A percentile compares a stretch with the other conserved stretches of the same genome.
Evolutionary conservation across 352 stramenopile species (phyloP).

Genomic region (Pythium aphanidermatum): DNA sequence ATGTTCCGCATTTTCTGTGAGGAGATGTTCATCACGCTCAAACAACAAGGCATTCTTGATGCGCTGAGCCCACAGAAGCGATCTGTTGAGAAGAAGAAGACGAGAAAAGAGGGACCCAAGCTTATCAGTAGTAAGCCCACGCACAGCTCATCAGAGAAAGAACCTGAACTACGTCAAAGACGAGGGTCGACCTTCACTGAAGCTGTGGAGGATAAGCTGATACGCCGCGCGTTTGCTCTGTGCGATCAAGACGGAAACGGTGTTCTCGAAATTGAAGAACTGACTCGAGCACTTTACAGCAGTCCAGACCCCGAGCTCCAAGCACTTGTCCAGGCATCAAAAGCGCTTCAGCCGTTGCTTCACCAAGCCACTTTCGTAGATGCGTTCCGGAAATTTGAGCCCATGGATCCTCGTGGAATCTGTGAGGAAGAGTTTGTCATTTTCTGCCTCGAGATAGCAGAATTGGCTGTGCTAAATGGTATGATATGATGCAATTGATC

Average conservation of each 20-base stretch:
- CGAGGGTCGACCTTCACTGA: constrained; percentile 5
- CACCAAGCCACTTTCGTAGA: constrained; percentile 54
- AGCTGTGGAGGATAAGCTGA: constrained; percentile 33
- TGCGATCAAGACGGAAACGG: constrained; percentile 57
- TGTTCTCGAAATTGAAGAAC: constrained; percentile 53
- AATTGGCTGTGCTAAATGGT: constrained; percentile 37
- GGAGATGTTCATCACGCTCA: constrained; percentile 38
- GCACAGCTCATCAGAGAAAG: not conserved
- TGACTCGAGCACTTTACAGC: constrained; percentile 36
- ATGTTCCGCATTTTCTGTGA: constrained; percentile 45
- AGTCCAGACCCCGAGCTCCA: constrained; percentile 21
- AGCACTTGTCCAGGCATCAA: constrained; percentile 34
- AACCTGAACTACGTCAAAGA: not conserved
- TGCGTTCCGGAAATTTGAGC: constrained; percentile 56
- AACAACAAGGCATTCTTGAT: constrained; percentile 26
- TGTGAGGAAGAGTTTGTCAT: constrained; percentile 63
- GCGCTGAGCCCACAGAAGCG: not conserved
- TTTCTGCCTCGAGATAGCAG: constrained; percentile 65
- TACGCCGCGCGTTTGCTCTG: constrained; percentile 45
- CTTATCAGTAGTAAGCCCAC: not conserved
- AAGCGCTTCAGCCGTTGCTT: constrained; percentile 49
- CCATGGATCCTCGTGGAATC: constrained; percentile 50
- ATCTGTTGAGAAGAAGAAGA: not conserved
- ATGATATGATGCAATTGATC: constrained; percentile 19
- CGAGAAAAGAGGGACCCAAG: not conserved